Percentiles rank a stretch among this genome's conserved stretches.
These are phyloP conservation scores for Eucalyptus curtisii DNA, from an alignment of 345 rosid species.

Conservation along the genomic window DNA sequence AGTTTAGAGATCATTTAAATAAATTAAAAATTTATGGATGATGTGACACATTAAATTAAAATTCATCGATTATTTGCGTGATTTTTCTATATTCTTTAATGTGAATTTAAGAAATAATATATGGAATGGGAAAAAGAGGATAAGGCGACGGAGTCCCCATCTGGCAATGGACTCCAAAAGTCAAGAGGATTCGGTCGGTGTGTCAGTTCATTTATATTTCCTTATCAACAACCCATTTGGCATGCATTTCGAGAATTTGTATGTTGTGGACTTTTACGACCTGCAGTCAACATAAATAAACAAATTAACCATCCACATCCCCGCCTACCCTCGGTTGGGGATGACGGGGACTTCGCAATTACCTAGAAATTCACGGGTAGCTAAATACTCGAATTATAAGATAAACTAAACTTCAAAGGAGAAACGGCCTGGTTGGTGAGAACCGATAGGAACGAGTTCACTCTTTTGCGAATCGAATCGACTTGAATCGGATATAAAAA, in stretches of 20 bases:
- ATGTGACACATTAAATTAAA: neutral
- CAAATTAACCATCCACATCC: neutral
- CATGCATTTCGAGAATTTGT: neutral
- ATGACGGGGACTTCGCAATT: neutral
- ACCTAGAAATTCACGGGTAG: neutral
- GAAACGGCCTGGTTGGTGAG: neutral
- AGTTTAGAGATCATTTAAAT: rapidly evolving
- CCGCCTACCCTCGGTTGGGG: neutral
- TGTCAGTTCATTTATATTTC: neutral
- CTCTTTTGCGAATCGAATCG: neutral
- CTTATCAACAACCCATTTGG: neutral
- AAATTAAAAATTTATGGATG: rapidly evolving
- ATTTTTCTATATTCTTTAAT: neutral
- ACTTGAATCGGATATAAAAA: neutral
- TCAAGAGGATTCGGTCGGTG: neutral
- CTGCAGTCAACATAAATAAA: neutral
- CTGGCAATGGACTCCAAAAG: neutral
- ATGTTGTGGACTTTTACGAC: neutral
- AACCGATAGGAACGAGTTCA: neutral
- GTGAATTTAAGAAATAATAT: neutral
- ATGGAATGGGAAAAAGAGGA: neutral
- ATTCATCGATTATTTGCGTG: rapidly evolving
- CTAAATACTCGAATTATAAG: neutral
- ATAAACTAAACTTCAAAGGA: neutral
- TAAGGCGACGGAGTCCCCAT: neutral